Evolutionary conservation across 345 rosid genomes (phyloP).

Genomic region (Fremontodendron californicum): DNA sequence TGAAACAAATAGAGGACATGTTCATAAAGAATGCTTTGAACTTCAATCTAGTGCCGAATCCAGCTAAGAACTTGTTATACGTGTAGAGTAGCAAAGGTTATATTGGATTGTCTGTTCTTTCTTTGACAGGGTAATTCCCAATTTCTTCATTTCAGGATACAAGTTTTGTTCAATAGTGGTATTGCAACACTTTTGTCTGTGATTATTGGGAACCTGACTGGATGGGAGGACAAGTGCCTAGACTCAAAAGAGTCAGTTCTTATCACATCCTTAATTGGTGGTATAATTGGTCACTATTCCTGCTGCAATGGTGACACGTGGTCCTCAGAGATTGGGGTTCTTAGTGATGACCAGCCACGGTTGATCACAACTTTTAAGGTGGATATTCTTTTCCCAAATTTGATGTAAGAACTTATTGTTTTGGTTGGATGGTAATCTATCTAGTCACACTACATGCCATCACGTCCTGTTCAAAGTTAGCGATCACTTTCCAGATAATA

Average conservation of each 20-base stretch:
- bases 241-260: slow-evolving; percentile 51
- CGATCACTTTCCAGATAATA: not conserved
- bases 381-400: slow-evolving; percentile 8
- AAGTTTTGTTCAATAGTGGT: slow-evolving; percentile 78
- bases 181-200: slow-evolving; percentile 59
- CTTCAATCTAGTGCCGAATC: not conserved
- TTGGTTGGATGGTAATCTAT: not conserved
- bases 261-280: slow-evolving; percentile 70
- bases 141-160: slow-evolving; percentile 58
- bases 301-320: slow-evolving; percentile 96
- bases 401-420: not conserved
- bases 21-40: not conserved
- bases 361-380: slow-evolving; percentile 94
- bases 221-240: slow-evolving; percentile 73
- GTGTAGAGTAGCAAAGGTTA: not conserved
- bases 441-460: not conserved
- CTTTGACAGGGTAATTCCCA: slow-evolving; percentile 17
- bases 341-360: slow-evolving; percentile 82
- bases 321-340: slow-evolving; percentile 98
- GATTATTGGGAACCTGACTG: slow-evolving; percentile 44
- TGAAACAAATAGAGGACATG: not conserved
- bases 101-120: not conserved
- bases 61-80: not conserved
- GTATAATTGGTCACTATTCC: slow-evolving; percentile 83
- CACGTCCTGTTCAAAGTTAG: not conserved